phyloP scores from a whole-genome alignment of 2,329 filamentous ascomycete species.

The Phialemonium atrogriseum region DNA sequence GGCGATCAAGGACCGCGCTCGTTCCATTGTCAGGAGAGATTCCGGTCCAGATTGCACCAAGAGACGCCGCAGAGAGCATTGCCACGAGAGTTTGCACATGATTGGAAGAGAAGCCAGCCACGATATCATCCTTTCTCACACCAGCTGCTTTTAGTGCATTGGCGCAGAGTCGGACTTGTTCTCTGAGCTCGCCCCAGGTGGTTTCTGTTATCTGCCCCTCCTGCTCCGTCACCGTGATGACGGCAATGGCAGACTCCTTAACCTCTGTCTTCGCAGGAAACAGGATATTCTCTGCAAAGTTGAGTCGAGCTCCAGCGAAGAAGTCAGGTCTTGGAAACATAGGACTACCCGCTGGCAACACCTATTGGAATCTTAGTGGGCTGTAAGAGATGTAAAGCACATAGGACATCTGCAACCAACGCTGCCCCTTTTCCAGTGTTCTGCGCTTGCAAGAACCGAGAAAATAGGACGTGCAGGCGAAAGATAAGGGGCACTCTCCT shows the following conservation, averaged over 20 bases:
- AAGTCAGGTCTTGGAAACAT: conserved; percentile 87
- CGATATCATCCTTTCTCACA: conserved; percentile 46
- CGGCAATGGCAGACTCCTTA: conserved; percentile 54
- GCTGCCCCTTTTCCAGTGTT: no score
- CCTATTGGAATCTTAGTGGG: conserved; percentile 34
- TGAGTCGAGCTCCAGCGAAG: conserved; percentile 70
- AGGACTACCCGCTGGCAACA: conserved; percentile 55
- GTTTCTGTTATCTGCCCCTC: conserved; percentile 46
- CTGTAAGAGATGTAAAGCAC: conserved; percentile 1
- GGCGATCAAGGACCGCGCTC: conserved; percentile 78
- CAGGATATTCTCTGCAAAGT: conserved; percentile 92
- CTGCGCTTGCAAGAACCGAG: no score
- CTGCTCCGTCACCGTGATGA: conserved; percentile 74
- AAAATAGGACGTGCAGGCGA: no score
- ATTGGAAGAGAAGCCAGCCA: conserved; percentile 79
- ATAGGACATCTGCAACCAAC: no score
- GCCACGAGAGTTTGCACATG: conserved; percentile 80
- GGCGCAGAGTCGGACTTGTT: conserved; percentile 67
- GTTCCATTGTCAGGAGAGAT: conserved; percentile 91
- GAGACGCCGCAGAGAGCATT: conserved; percentile 72
- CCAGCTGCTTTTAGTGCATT: conserved; percentile 60
- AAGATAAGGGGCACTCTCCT: no score
- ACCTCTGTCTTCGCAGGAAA: conserved; percentile 56
- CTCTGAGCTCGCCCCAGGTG: conserved; percentile 74
- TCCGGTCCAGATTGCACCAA: conserved; percentile 88